Evolutionary conservation across 108 stramenopile species (phyloP).

Genomic region (Discostella pseudostelligera): DNA sequence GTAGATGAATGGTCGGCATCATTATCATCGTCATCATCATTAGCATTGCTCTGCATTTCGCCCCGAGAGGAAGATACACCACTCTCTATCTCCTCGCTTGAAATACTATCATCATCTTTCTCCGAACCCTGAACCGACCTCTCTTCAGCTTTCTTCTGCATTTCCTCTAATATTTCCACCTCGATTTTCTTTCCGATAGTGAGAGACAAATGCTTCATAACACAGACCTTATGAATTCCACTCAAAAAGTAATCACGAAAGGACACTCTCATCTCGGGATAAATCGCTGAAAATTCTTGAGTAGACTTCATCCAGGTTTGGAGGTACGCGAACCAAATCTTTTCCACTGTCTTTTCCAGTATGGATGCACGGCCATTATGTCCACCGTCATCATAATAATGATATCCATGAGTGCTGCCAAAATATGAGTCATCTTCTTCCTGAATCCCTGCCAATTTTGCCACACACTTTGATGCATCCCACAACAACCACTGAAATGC

Average conservation of each 20-base stretch:
- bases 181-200: conserved; percentile 43
- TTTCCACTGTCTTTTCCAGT: conserved; percentile 27
- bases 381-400: background rate
- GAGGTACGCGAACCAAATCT: conserved; percentile 65
- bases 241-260: conserved; percentile 68
- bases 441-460: conserved; percentile 21
- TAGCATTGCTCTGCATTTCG: background rate
- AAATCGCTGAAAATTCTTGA: conserved; percentile 37
- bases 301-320: conserved; percentile 62
- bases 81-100: conserved; percentile 1
- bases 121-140: background rate
- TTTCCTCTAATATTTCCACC: conserved; percentile 37
- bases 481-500: conserved; percentile 51
- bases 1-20: conserved; percentile 13
- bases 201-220: conserved; percentile 43
- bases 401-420: background rate
- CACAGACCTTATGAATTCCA: background rate
- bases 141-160: conserved; percentile 19
- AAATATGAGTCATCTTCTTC: background rate
- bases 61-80: background rate
- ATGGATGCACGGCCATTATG: conserved; percentile 1
- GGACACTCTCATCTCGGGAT: conserved; percentile 69
- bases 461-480: conserved; percentile 44
- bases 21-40: conserved; percentile 13
- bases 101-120: conserved; percentile 22